Conservation (phyloP, 2,329 filamentous ascomycete genomes). For the Tolypocladium tundrense region DNA sequence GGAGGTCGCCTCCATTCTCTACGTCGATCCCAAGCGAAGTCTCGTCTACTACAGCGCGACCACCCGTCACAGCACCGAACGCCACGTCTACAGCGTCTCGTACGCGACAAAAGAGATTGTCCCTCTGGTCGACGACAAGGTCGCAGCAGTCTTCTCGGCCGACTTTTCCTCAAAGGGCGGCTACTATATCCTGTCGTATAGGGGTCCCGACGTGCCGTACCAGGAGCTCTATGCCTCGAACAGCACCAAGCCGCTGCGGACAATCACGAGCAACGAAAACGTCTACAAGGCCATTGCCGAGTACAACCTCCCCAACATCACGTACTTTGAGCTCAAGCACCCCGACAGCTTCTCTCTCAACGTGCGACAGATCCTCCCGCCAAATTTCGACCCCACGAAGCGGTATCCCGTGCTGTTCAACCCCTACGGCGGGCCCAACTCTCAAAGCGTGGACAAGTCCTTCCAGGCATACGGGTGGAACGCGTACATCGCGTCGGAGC, state of each 20-base stretch:
- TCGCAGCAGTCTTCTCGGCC: conserved; percentile 50
- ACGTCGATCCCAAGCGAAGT: conserved; percentile 44
- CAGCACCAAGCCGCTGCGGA: conserved; percentile 40
- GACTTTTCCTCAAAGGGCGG: conserved; percentile 53
- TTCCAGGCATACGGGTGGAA: conserved; percentile 48
- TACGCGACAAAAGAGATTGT: conserved; percentile 43
- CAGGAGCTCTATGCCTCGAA: conserved; percentile 55
- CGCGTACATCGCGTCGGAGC: conserved; percentile 55
- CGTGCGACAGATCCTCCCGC: conserved; percentile 54
- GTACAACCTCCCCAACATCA: conserved; percentile 54
- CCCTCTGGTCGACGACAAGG: conserved; percentile 50
- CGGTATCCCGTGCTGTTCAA: conserved; percentile 59
- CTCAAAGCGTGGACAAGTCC: conserved; percentile 48
- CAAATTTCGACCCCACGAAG: conserved; percentile 50
- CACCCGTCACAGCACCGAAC: conserved; percentile 54
- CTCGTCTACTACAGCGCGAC: conserved; percentile 57
- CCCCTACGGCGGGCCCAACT: conserved; percentile 57
- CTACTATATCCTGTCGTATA: conserved; percentile 57
- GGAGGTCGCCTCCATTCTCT: conserved; percentile 51
- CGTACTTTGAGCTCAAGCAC: conserved; percentile 52
- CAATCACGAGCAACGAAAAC: conserved; percentile 48
- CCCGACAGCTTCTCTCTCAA: conserved; percentile 52
- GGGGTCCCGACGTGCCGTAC: conserved; percentile 57
- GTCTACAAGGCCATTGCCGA: conserved; percentile 44
- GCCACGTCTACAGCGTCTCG: conserved; percentile 57